Conservation (phyloP, 2,329 filamentous ascomycete species). For the Ophiostoma novo-ulmi region DNA sequence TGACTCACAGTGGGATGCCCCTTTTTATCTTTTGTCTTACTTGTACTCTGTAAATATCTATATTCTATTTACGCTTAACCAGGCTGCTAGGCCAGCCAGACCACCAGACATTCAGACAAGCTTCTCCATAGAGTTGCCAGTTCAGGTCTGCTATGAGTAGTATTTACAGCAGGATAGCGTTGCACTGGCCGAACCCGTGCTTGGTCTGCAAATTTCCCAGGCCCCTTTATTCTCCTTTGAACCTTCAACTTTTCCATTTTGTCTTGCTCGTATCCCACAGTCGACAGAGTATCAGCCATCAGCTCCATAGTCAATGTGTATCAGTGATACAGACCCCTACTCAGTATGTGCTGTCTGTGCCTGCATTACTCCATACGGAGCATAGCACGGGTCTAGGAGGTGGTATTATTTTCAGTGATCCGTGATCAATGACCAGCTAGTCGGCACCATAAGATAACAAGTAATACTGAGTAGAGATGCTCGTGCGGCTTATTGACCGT, state of each 20-base stretch:
- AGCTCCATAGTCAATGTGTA: neutral
- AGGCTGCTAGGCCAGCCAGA: neutral
- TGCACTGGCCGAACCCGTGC: slow-evolving; percentile 9
- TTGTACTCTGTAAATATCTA: neutral
- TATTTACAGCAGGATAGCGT: slow-evolving; percentile 7
- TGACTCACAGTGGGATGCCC: neutral
- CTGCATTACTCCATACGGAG: neutral
- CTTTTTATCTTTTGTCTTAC: neutral
- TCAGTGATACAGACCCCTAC: neutral
- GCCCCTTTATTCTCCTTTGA: neutral
- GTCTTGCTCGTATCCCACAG: neutral
- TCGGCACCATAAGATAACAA: neutral
- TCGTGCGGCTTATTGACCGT: no score
- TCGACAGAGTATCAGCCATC: neutral
- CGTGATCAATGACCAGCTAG: no score
- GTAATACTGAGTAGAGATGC: neutral
- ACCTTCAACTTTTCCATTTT: neutral
- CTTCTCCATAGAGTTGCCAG: neutral
- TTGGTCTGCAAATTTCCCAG: slow-evolving; percentile 15
- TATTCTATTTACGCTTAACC: neutral
- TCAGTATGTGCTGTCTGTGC: neutral
- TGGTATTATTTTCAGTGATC: neutral
- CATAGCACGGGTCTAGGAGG: neutral
- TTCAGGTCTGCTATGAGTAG: neutral
- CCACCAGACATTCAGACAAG: neutral